A percentile compares a stretch with the other conserved stretches of the same genome.
These are phyloP conservation scores for Oemleria cerasiformis DNA, from an alignment of 306 rosid species.

Conservation along the genomic window DNA sequence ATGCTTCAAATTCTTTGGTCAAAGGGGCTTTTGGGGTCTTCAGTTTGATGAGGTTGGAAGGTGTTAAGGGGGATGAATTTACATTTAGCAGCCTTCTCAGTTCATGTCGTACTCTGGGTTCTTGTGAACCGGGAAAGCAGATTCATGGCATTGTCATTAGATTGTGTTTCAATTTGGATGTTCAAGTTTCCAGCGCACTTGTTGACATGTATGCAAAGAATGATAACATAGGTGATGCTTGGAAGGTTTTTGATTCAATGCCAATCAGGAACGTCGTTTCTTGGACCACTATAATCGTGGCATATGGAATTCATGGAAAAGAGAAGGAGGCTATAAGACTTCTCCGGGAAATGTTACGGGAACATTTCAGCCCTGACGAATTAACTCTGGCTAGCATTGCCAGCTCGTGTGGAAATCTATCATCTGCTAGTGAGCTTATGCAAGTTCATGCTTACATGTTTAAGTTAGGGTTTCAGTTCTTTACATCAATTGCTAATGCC, in stretches of 20 bases:
- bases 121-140: slow-evolving; percentile 47
- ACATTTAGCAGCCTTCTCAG: slow-evolving; percentile 62
- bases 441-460: slow-evolving; percentile 50
- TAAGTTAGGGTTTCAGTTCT: slow-evolving; percentile 52
- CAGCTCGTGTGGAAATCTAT: slow-evolving; percentile 59
- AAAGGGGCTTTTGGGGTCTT: slow-evolving; percentile 42
- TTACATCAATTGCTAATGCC: slow-evolving; percentile 51
- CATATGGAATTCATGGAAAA: slow-evolving; percentile 47
- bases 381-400: slow-evolving; percentile 57
- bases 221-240: slow-evolving; percentile 41
- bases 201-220: slow-evolving; percentile 58
- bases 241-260: slow-evolving; percentile 41
- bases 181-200: slow-evolving; percentile 59
- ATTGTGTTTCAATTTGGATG: slow-evolving; percentile 57
- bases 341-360: slow-evolving; percentile 49
- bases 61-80: slow-evolving; percentile 56
- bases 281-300: slow-evolving; percentile 76
- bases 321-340: slow-evolving; percentile 57
- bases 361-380: slow-evolving; percentile 52
- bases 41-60: slow-evolving; percentile 43
- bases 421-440: slow-evolving; percentile 43
- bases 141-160: slow-evolving; percentile 44
- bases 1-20: slow-evolving; percentile 41
- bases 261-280: slow-evolving; percentile 46
- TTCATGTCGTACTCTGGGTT: slow-evolving; percentile 30